phyloP scores from a whole-genome alignment of 164 flowering plant species.

The Macadamia tetraphylla region DNA sequence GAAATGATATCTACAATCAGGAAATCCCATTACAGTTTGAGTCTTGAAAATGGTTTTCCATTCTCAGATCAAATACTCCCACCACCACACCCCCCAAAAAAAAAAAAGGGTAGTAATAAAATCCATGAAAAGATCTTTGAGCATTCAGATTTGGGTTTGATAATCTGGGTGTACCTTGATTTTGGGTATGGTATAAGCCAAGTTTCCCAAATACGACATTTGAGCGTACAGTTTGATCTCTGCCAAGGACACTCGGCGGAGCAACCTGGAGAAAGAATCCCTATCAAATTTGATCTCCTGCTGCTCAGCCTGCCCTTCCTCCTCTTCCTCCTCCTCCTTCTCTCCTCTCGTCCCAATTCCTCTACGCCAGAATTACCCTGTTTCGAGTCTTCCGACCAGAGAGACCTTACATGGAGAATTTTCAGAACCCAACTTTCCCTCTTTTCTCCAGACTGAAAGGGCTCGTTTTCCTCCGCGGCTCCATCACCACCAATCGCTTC shows the following conservation, averaged over 20 bases:
- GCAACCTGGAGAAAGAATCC: slow-evolving; percentile 67
- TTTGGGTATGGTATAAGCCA: slow-evolving; percentile 68
- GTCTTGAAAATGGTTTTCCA: too few relatives aligned
- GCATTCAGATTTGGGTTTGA: neutral
- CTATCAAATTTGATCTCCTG: slow-evolving; percentile 43
- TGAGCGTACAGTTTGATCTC: slow-evolving; percentile 74
- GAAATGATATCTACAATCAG: too few relatives aligned
- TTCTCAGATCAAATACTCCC: too few relatives aligned
- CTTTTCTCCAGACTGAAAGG: neutral
- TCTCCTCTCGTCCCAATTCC: neutral
- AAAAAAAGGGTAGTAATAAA: too few relatives aligned
- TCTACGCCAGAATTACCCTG: too few relatives aligned
- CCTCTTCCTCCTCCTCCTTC: too few relatives aligned
- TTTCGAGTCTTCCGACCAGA: slow-evolving; percentile 27
- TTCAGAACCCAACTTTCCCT: slow-evolving; percentile 65
- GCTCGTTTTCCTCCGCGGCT: neutral
- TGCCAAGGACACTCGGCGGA: slow-evolving; percentile 57
- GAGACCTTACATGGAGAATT: slow-evolving; percentile 53
- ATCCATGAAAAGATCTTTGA: too few relatives aligned
- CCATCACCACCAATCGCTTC: neutral
- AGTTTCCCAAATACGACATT: slow-evolving; percentile 80
- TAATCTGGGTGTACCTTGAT: slow-evolving; percentile 56
- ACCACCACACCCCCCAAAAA: too few relatives aligned
- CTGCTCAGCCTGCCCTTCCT: neutral
- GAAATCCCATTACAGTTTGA: too few relatives aligned